Base-by-base conservation (phyloP, 1,284 basidiomycete species). In the Tremellales sp. region DNA sequence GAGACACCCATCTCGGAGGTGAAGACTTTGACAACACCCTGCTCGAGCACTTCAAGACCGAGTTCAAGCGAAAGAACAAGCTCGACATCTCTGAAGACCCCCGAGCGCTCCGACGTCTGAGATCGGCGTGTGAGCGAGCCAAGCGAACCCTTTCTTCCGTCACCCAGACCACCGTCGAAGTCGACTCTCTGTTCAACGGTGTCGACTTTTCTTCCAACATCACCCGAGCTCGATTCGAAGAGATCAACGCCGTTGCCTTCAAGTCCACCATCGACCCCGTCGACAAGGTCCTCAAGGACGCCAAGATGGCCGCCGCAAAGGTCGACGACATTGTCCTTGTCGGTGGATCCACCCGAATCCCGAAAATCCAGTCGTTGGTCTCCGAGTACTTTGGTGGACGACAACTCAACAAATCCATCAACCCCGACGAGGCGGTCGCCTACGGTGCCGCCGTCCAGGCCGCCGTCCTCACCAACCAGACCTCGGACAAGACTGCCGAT, bases 21-120 rank as follows among this genome's bases (percentile, higher is more conserved):
- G 94, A 97, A 78, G 93, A 97, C 78, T 98, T 97, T 70, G 94
- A 98, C 78, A 97, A 97, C 79, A 82, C 88, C 68, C 85, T 99
- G 61, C 78, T 98, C 56, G 90, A 98, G 53, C 86, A 90, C 74
- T 80, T 81, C 75, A 77, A 77, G 74, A 74, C 75, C 70, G 79
- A 81, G 72, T 81, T 81, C 70, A 90, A 95, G 80, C 74, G 77
- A 63, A 81, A 81, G 78, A 71, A 73, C 74, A 80, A 80, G 77
- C 81, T 84, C 66, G 94, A 98, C 76, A 95, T 99, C 75, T 89
- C 89, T 39, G 89, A 87, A 37, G 92, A 98, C 76, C 76, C 93
- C 58, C 89, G 94, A 81, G 95, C 94, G 52, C 82, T 95, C 65
- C 83, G 94, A 62, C 89, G 95, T 77, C 81, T 99, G 63, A 81